A percentile compares a stretch with the other conserved stretches of the same genome.
These are phyloP conservation scores for Hygrophoropsis aurantiaca DNA, from an alignment of 768 basidiomycete species.

Conservation along the genomic window DNA sequence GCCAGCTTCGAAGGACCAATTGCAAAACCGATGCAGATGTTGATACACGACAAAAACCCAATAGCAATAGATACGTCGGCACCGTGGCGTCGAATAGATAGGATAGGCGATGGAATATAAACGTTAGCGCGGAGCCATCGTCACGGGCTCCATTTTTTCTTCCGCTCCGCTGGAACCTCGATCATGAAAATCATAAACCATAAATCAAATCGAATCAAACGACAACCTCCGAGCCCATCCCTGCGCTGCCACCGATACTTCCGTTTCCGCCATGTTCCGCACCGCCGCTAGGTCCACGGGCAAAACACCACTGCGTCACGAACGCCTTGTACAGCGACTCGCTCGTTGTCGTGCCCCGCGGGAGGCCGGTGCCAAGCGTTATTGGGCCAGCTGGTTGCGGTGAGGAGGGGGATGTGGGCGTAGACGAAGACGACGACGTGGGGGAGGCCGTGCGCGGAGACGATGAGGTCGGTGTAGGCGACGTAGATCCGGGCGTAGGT, in stretches of 20 bases:
- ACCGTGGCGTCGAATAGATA: no score
- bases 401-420: not conserved
- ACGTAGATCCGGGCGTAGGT: not conserved
- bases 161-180: no score
- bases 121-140: no score
- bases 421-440: not conserved
- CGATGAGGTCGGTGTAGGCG: not conserved
- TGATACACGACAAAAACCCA: no score
- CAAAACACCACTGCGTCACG: slow-evolving; percentile 70
- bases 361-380: not conserved
- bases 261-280: not conserved
- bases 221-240: no score
- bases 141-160: no score
- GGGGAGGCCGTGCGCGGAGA: not conserved
- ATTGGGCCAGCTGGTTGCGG: not conserved
- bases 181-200: no score
- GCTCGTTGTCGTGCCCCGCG: slow-evolving; percentile 8
- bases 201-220: no score
- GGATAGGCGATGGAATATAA: no score
- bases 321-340: slow-evolving; percentile 56
- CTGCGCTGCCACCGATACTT: slow-evolving; percentile 18
- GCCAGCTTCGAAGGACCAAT: no score
- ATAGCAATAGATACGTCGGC: no score
- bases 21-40: no score
- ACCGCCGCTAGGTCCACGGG: slow-evolving; percentile 36